Percentiles rank a stretch among this genome's conserved stretches.
Conservation (phyloP, 257 asterid species). For the Solanum rostratum region DNA sequence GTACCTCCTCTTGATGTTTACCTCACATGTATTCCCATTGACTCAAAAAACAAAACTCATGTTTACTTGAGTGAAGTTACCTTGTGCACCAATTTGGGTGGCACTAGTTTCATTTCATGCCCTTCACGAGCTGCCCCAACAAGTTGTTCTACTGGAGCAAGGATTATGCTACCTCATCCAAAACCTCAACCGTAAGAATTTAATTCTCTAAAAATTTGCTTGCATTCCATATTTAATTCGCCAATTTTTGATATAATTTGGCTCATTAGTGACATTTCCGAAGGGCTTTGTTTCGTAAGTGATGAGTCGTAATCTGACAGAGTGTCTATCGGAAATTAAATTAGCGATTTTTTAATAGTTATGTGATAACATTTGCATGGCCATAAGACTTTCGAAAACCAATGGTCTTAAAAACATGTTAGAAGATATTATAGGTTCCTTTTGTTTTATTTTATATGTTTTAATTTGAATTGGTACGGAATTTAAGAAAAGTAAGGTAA, state of each 20-base stretch:
- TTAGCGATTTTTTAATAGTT: too few relatives aligned
- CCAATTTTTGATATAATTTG: not conserved
- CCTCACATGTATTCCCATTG: not conserved
- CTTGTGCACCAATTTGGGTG: not conserved
- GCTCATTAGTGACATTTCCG: too few relatives aligned
- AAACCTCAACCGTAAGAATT: not conserved
- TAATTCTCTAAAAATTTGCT: not conserved
- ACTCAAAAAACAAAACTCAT: accelerated
- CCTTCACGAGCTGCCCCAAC: not conserved
- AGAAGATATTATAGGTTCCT: too few relatives aligned
- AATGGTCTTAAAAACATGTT: too few relatives aligned
- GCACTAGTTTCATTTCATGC: not conserved
- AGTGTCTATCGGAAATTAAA: too few relatives aligned
- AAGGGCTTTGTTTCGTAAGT: too few relatives aligned
- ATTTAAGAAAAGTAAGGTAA: too few relatives aligned
- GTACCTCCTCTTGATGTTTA: not conserved
- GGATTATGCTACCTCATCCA: not conserved
- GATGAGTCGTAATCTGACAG: too few relatives aligned
- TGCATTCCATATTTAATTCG: not conserved
- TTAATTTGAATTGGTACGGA: too few relatives aligned
- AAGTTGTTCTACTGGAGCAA: not conserved
- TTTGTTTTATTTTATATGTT: too few relatives aligned
- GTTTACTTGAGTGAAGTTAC: not conserved
- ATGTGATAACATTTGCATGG: too few relatives aligned
- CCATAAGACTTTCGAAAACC: too few relatives aligned